phyloP scores from a whole-genome alignment of 1,284 basidiomycete genomes.

The Inonotus obliquus region DNA sequence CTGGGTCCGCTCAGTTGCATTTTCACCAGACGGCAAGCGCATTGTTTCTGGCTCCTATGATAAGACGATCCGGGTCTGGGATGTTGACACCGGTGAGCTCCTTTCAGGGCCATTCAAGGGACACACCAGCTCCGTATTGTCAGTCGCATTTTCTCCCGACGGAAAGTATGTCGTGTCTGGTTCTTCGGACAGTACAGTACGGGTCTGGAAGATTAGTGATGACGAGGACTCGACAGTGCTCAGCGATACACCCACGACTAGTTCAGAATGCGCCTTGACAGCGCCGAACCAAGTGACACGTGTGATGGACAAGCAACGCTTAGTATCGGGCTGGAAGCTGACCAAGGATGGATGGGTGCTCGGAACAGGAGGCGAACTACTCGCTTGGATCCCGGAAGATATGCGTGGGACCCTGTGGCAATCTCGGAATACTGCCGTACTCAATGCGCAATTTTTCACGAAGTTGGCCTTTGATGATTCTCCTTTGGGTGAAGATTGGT shows the following conservation, averaged over 20 bases:
- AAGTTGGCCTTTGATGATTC: no score
- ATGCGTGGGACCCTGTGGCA: neutral
- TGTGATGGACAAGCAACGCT: neutral
- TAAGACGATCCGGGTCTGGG: conserved; percentile 2
- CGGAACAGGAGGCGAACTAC: no score
- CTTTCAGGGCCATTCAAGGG: no score
- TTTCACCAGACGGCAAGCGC: neutral
- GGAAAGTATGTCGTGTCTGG: no score
- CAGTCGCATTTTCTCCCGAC: no score
- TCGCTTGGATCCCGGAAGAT: neutral
- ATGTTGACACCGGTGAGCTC: neutral
- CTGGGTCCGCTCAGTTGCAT: conserved; percentile 1
- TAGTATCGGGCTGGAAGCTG: no score
- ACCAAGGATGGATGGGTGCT: no score
- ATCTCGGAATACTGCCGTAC: neutral
- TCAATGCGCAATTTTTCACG: neutral
- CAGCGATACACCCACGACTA: neutral
- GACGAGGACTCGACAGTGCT: neutral
- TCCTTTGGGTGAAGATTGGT: no score
- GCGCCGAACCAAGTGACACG: neutral
- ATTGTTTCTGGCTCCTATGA: neutral
- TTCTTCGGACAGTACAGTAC: neutral
- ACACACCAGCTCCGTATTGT: no score
- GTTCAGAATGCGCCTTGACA: neutral
- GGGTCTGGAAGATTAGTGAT: neutral